A percentile compares a stretch with the other conserved stretches of the same genome.
Evolutionary conservation across 192 early-diverging fungal genomes (phyloP).

Genomic region (Backusella morwellensis): DNA sequence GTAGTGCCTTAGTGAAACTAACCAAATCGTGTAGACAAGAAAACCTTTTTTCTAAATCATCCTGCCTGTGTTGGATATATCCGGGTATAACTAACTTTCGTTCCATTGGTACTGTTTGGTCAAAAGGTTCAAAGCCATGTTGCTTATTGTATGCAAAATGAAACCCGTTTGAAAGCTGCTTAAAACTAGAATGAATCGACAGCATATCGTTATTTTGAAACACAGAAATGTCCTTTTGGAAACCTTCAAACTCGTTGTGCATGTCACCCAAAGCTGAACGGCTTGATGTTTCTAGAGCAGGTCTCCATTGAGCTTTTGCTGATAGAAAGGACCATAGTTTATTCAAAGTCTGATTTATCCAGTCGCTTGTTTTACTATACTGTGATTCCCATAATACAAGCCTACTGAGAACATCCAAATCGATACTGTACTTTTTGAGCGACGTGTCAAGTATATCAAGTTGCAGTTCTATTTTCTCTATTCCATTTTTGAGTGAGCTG

Average conservation of each 20-base stretch:
- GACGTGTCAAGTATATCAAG: constrained; percentile 1
- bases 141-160: background rate
- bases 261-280: background rate
- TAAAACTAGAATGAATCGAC: constrained; percentile 8
- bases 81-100: background rate
- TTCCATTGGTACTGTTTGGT: background rate
- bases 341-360: constrained; percentile 7
- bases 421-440: constrained; percentile 8
- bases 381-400: constrained; percentile 21
- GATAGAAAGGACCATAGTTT: constrained; percentile 18
- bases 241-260: background rate
- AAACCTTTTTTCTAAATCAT: background rate
- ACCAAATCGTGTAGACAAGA: background rate
- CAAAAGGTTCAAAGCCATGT: background rate
- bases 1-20: background rate
- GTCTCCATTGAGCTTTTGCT: constrained; percentile 17
- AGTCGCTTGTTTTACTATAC: constrained; percentile 6
- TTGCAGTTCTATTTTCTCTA: background rate
- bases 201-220: constrained; percentile 23
- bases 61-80: background rate
- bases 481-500: background rate
- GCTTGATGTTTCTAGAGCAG: background rate
- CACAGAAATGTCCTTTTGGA: constrained; percentile 11
- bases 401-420: constrained; percentile 11
- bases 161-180: constrained; percentile 24